These are phyloP conservation scores for Physaria fendleri DNA, from an alignment of 345 rosid species.

Conservation along the genomic window DNA sequence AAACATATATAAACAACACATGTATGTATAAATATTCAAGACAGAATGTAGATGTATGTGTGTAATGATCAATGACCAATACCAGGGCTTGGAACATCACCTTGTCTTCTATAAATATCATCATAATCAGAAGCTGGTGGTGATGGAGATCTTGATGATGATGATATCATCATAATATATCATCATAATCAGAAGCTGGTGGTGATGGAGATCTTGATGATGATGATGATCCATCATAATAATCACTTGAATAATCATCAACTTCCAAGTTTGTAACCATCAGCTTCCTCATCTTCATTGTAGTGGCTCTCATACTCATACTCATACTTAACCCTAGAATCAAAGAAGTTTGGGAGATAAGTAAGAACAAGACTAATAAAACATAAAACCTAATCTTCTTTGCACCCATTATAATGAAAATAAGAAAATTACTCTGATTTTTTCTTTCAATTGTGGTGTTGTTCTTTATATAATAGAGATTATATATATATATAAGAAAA, in stretches of 20 bases:
- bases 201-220: constrained; percentile 14
- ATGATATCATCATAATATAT: too few species aligned
- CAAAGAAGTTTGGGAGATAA: constrained; percentile 6
- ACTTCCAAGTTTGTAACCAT: constrained; percentile 22
- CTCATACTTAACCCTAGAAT: constrained; percentile 8
- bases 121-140: constrained; percentile 42
- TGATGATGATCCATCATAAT: constrained; percentile 15
- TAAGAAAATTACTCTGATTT: not conserved
- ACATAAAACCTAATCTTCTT: constrained; percentile 8
- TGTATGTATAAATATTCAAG: constrained; percentile 7
- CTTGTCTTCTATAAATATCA: constrained; percentile 65
- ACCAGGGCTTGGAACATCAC: constrained; percentile 84
- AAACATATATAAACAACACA: constrained; percentile 11
- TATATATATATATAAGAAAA: constrained; percentile 5
- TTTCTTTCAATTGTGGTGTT: not conserved
- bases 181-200: constrained; percentile 43
- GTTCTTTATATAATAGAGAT: constrained; percentile 7
- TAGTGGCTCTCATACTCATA: not conserved
- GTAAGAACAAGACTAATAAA: constrained; percentile 16
- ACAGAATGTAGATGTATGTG: constrained; percentile 4
- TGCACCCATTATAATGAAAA: constrained; percentile 12
- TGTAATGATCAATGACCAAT: constrained; percentile 49
- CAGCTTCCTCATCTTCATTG: constrained; percentile 25
- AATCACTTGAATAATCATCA: constrained; percentile 26
- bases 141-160: too few species aligned